Evolutionary conservation across 257 asterid genomes (phyloP).

Genomic region (Capsicum rhomboideum): DNA sequence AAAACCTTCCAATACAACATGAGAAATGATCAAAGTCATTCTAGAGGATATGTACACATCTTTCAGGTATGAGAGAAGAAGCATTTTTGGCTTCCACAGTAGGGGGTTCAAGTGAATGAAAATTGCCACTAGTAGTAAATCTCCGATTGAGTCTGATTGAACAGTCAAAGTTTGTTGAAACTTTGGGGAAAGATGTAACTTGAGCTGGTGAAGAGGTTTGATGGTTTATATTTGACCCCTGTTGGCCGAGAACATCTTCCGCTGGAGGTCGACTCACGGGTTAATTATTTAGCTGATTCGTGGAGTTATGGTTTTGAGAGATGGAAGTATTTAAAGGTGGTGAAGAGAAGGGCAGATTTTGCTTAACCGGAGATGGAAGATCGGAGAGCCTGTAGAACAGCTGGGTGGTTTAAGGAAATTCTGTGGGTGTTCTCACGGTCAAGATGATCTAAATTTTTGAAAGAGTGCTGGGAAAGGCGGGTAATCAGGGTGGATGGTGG

Average conservation of each 20-base stretch:
- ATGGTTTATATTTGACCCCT: not conserved
- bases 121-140: not conserved
- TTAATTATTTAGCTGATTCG: not conserved
- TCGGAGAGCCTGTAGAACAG: not conserved
- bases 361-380: not conserved
- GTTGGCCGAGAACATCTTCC: not conserved
- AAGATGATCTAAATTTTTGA: not conserved
- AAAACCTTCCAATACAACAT: not conserved
- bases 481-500: not conserved
- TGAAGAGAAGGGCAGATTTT: not conserved
- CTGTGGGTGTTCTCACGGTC: not conserved
- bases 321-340: not conserved
- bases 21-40: not conserved
- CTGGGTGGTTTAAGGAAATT: not conserved
- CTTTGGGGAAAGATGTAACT: not conserved
- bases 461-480: not conserved
- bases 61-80: not conserved
- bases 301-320: not conserved
- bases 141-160: not conserved
- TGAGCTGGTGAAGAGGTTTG: not conserved
- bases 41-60: not conserved
- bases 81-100: not conserved
- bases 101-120: not conserved
- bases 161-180: not conserved
- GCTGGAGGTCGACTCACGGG: too few species aligned